Base-by-base conservation (phyloP, 257 asterid genomes). In the Nicotiana knightiana region DNA sequence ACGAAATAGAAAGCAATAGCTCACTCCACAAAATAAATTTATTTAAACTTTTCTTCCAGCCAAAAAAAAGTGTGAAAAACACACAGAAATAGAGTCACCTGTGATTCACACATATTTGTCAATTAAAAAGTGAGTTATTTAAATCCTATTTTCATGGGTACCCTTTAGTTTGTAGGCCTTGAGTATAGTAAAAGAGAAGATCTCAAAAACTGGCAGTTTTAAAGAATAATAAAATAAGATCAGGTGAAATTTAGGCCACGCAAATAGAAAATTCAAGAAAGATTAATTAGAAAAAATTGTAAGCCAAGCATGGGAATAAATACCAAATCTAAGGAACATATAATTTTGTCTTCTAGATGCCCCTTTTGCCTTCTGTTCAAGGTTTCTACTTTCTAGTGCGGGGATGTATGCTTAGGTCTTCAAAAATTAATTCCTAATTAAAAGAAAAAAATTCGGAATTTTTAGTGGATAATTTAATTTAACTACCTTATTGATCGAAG, bases 131-230 rank as follows among this genome's bases (percentile, higher is more conserved):
- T 24, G 21, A 71, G 37, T 12, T 24, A 24, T 46, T 24, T 2
- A 48, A 51, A 51, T 75, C 79, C 79, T 75, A 15, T 35, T 59
- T 17, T 80, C 12, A 17, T 7, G 81, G 63, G 26, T 26, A 81
- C 48, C 62, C 58, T 37, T 67, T 70, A 46, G 65, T 64, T 62
- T 58, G 30, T 55, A 70, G 83, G 68, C 82, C 63, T 89, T 85
- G 94, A 86, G 91, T 91, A 82, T 61, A 87, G 81, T 85, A 58
- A 89, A 92, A 90, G 93, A 90, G 88, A 86, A 83, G 80, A 79
- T 86, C 68, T 46, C 77, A 71, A 37, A 84, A 39, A 63, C 35
- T 82, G 65, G 63, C 46, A 48, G 53, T 13, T 75, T 51, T 75
- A 6, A 48, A 13, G 79, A 73, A 48, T 26, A 48, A 73, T 73